Conservation (phyloP, 139 green algal genomes). For the Chlamydomonas incerta region DNA sequence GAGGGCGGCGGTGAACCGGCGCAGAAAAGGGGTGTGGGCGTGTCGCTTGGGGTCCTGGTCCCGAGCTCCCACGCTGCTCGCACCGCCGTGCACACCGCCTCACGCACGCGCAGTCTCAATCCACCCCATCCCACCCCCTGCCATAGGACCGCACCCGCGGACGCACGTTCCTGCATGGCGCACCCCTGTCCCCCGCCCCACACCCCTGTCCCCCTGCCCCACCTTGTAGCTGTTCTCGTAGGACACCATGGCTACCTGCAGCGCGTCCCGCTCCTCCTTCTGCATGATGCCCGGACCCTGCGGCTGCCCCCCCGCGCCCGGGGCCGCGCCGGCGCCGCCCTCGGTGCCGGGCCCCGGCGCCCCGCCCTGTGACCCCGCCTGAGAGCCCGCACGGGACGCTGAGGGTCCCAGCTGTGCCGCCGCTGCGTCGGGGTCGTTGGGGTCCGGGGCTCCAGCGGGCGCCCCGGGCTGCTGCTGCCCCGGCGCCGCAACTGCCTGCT, state of each 20-base stretch:
- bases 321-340: not conserved
- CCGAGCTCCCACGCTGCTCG: too few species aligned
- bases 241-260: constrained; percentile 36
- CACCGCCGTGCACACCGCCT: too few species aligned
- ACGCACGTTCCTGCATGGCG: too few species aligned
- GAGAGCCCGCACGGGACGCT: not conserved
- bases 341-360: not conserved
- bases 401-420: not conserved
- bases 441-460: not conserved
- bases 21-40: too few species aligned
- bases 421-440: not conserved
- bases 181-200: too few species aligned
- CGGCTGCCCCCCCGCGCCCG: not conserved
- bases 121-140: too few species aligned
- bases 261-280: not conserved
- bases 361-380: not conserved
- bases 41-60: too few species aligned
- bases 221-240: constrained; percentile 45
- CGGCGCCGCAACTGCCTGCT: not conserved
- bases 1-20: too few species aligned
- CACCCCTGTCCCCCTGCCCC: too few species aligned
- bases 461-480: not conserved
- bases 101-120: too few species aligned
- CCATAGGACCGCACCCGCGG: not conserved
- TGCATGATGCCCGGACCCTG: constrained; percentile 16